phyloP scores from a whole-genome alignment of 169 alveolate species.

The Perkinsus chesapeaki region DNA sequence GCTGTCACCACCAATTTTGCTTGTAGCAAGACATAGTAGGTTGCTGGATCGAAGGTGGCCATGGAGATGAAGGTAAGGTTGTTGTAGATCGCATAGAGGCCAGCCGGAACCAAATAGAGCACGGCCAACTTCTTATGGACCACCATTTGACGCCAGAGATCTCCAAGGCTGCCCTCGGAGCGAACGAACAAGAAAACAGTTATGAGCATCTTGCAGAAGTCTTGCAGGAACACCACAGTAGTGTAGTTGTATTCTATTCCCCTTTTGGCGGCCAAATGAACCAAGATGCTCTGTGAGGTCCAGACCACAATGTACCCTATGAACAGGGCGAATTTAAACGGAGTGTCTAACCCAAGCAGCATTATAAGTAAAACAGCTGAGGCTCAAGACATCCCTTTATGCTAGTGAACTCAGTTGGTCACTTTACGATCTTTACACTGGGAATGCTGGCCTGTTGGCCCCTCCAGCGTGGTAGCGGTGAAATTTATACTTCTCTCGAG shows the following conservation, averaged over 20 bases:
- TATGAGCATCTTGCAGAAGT: neutral
- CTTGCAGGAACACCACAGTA: neutral
- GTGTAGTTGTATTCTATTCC: neutral
- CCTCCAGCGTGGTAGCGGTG: neutral
- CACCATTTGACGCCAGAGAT: neutral
- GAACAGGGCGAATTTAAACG: neutral
- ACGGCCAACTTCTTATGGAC: neutral
- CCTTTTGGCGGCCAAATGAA: neutral
- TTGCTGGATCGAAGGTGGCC: neutral
- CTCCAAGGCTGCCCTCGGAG: neutral
- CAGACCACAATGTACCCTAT: neutral
- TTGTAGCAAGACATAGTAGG: neutral
- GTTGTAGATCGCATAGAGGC: neutral
- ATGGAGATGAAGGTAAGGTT: neutral
- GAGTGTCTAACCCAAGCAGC: neutral
- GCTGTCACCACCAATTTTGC: neutral
- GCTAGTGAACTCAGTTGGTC: neutral
- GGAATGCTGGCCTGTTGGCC: too few species aligned
- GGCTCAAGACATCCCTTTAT: neutral
- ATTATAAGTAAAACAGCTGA: neutral
- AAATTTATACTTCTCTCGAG: too few species aligned
- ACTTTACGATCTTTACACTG: neutral
- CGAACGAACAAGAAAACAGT: neutral
- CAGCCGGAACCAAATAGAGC: neutral
- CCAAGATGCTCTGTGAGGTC: neutral